Base-by-base conservation (phyloP, 2,329 filamentous ascomycete genomes). In the Waltergamsia citrina region DNA sequence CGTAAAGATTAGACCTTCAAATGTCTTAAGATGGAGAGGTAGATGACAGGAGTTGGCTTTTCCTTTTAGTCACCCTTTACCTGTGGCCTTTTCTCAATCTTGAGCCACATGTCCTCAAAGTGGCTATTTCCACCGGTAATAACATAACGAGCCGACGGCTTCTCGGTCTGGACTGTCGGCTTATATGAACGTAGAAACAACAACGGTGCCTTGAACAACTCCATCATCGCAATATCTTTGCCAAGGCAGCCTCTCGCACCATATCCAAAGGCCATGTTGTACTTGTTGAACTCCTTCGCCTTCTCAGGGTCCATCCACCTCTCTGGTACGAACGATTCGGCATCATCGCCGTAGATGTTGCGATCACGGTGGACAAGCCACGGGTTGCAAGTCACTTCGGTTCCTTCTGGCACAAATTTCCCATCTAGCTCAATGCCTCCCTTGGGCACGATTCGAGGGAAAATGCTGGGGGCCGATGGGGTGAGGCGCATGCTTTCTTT, bases 181-280 rank as follows among this genome's bases (percentile, higher is more conserved):
- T 45, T 50, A 37, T 62, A 65, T 1, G 44, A 54, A 6, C 59
- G 49, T 31, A 66, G 57, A 41, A 67, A 64, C 43, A 62, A 50
- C 33, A 59, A 35, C 4, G 59, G 52, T 4, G 44, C 56, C 52
- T 73, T 71, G 46, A 59, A 69, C 33, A 71, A 42, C 50, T 72
- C 68, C 63, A 71, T 67, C 44, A 63, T 56, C 2, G 66, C 68
- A 38, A 73, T 65, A 28, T 67, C 58, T 38, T 57, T 60, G 0
- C 69, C 68, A 28, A 71, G 42, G 36, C 67, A 71, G 10, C 61
- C 52, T 9, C 64, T 50, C 1, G 63, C 45, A 0, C 69, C 69
- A 47, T 67, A 67, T 0, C 67, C 68, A 37, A 71, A 73, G 0
- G 52, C 53, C 46, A 73, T 59, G 37, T 58, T 63, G 35, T 66